Base-by-base conservation (phyloP, 2,329 filamentous ascomycete genomes). In the Penicillium griseofulvum region DNA sequence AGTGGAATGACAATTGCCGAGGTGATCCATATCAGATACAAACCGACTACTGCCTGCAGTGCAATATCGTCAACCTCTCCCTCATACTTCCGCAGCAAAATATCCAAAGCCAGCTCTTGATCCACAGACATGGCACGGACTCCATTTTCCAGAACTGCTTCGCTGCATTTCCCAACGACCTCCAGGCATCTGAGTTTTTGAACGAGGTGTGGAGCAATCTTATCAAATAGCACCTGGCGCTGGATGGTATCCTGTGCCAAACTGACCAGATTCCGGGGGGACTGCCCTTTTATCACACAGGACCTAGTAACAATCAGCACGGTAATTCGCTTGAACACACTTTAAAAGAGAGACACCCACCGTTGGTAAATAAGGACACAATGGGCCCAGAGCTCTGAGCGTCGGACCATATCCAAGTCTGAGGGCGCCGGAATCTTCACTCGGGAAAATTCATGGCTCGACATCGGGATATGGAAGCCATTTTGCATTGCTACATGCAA, bases 401-500 rank as follows among this genome's bases (percentile, higher is more conserved):
- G 70, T 29, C 68, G 69, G 33, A 62, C 61, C 34, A 76, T 67
- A 39, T 76, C 74, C 4, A 63, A 60, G n/a, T 72, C 70, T 1
- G 67, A 69, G 3, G 67, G 63, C 0, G 64, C 61, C 5, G 65
- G 63, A 9, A 71, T 62, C 37, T 68, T 73, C 14, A 67, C 64
- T 36, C 68, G 69, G 11, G 69, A 71, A 49, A 76, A 77, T 28
- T 77, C 75, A 49, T 77, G 74, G 51, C 71, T 74, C 3, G 74
- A 73, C 60, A 74, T 70, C 0, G 75, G 75, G 8, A 76, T 71
- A 54, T 77, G 75, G 8, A 76, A 59, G 0, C 74, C 75, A 46
- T 76, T 71, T 56, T 74, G 72, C 71, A 76, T 77, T 12, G 74
- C 74, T 44, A 75, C 66, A 46, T 77, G 74, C n/a, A 77, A 44